Base-by-base conservation (phyloP, 176 grass and related monocot genomes). In the Oryza meyeriana region DNA sequence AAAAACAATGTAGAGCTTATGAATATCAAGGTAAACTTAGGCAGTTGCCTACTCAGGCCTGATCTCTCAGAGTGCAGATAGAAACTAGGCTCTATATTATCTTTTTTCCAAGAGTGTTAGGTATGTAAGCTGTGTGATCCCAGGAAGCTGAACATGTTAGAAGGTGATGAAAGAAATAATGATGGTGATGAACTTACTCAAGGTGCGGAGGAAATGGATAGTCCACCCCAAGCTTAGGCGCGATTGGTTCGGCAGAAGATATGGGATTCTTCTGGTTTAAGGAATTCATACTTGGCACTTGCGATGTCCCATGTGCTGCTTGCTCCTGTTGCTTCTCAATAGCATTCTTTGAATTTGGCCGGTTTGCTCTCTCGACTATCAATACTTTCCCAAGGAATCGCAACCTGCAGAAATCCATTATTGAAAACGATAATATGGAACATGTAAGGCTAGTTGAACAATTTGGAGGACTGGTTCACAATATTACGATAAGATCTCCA, bases 141-240 rank as follows among this genome's bases (percentile, higher is more conserved):
- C 32, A 48, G 5, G 29, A 75, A 61, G 57, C 38, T 50, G 41
- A 52, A 20, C 61, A 83, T 36, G 41, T 42, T 36, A 5, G 42
- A 76, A 35, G 32, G 64, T 48, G 40, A 64, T 50, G 9, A 39
- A 35, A 65, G 22, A 24, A 50, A 81, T 26, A 64, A 28, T 59
- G 4, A 69, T 27, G 39, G 40, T 18, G 48, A 10, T 0, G 12
- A 83, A 78, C 89, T 82, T 97, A 97, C 95, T 94, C 88, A 7
- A 98, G 95, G 78, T 94, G 86, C 27, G 95, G 90, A 72, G 95
- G 95, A 84, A 98, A 94, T 32, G 95, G 84, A 63, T 94, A 98
- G 47, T 98, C 92, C 70, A 98, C 88, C 55, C 95, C 92, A 77
- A 94, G 95, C 62, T 76, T 94, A 48, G 92, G 79, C 57, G 90